A percentile compares a stretch with the other conserved stretches of the same genome.
These are phyloP conservation scores for Lizonia empirigonia DNA, from an alignment of 2,329 filamentous ascomycete genomes.

Conservation along the genomic window DNA sequence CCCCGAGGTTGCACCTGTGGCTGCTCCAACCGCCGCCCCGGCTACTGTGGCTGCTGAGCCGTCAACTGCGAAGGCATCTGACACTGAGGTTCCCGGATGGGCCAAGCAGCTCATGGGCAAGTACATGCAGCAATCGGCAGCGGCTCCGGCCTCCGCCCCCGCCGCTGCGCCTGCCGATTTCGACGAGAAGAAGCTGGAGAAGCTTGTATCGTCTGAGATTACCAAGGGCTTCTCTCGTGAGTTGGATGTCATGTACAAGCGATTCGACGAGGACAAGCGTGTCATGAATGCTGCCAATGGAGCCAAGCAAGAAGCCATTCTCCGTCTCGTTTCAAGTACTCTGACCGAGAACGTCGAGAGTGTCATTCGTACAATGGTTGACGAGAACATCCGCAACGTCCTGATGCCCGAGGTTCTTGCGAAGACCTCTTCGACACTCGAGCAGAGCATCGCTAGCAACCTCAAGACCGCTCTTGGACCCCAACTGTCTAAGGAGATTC, in stretches of 20 bases:
- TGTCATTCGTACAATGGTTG: constrained; percentile 77
- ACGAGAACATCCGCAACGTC: constrained; percentile 73
- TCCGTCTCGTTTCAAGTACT: constrained; percentile 71
- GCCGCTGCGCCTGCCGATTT: constrained; percentile 23
- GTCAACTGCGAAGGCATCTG: constrained; percentile 25
- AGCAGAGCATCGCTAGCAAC: constrained; percentile 72
- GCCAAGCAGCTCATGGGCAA: constrained; percentile 44
- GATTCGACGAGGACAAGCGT: constrained; percentile 72
- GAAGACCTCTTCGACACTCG: constrained; percentile 69
- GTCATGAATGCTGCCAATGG: constrained; percentile 66
- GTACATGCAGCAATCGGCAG: constrained; percentile 28
- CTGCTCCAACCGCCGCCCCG: constrained; percentile 10
- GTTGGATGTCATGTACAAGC: constrained; percentile 62
- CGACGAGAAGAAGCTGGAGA: constrained; percentile 62
- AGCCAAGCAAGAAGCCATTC: constrained; percentile 71
- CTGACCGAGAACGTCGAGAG: constrained; percentile 75
- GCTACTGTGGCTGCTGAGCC: constrained; percentile 10
- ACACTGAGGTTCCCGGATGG: constrained; percentile 44
- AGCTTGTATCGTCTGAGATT: constrained; percentile 56
- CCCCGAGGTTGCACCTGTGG: constrained; percentile 19
- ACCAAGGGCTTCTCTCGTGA: constrained; percentile 54
- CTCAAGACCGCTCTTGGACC: constrained; percentile 70
- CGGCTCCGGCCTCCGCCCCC: constrained; percentile 18
- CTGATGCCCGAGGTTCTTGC: constrained; percentile 77
- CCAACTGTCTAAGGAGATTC: constrained; percentile 74